Evolutionary conservation across 2,329 filamentous ascomycete species (phyloP).

Genomic region (Macrophomina tecta): DNA sequence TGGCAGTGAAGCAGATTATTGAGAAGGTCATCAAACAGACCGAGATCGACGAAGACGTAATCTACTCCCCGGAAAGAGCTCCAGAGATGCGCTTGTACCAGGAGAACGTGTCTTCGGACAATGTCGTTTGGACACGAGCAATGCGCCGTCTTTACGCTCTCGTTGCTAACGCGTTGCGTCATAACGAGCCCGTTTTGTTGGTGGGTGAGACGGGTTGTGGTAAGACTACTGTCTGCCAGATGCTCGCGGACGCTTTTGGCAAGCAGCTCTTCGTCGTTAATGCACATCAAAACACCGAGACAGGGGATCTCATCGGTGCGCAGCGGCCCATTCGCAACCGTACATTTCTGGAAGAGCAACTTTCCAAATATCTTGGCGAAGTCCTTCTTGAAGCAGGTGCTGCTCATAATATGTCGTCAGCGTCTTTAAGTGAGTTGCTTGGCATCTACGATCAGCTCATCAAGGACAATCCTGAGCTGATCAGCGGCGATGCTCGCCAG

Average conservation of each 20-base stretch:
- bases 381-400: conserved; percentile 34
- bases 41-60: conserved; percentile 69
- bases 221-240: conserved; percentile 95
- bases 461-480: conserved; percentile 48
- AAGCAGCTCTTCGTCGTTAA: conserved; percentile 89
- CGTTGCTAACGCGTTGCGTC: conserved; percentile 82
- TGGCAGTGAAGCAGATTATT: conserved; percentile 84
- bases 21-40: conserved; percentile 79
- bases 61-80: conserved; percentile 66
- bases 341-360: conserved; percentile 69
- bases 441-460: conserved; percentile 63
- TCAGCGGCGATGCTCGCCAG: conserved; percentile 52
- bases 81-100: conserved; percentile 46
- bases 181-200: conserved; percentile 91
- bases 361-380: conserved; percentile 67
- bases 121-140: conserved; percentile 89
- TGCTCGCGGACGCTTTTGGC: conserved; percentile 79
- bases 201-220: conserved; percentile 97
- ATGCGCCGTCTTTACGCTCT: conserved; percentile 92
- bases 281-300: conserved; percentile 97
- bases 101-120: conserved; percentile 30
- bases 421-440: conserved; percentile 55
- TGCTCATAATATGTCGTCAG: background rate
- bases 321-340: conserved; percentile 91
- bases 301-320: conserved; percentile 94